Percentiles rank a stretch among this genome's conserved stretches.
These are phyloP conservation scores for Aspergillus latus DNA, from an alignment of 2,329 filamentous ascomycete genomes.

Conservation along the genomic window DNA sequence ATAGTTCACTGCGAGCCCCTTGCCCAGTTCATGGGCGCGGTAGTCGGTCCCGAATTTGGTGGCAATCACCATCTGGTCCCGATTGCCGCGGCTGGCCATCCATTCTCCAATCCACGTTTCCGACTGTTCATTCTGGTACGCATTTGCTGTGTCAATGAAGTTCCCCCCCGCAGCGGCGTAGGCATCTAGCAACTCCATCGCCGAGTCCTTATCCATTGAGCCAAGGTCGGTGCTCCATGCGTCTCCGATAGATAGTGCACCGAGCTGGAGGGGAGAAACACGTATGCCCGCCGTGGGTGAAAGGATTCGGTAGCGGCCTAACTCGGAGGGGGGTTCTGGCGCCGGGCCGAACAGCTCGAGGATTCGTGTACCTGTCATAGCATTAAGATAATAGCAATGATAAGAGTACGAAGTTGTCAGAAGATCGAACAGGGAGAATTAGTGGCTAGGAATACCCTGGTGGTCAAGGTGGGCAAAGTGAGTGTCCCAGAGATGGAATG, in stretches of 20 bases:
- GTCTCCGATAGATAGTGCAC: constrained; percentile 40
- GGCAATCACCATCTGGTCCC: constrained; percentile 49
- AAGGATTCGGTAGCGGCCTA: constrained; percentile 65
- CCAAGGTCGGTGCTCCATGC: constrained; percentile 58
- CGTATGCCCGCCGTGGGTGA: constrained; percentile 64
- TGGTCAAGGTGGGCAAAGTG: too few species aligned
- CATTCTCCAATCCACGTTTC: constrained; percentile 69
- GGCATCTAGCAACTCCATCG: constrained; percentile 66
- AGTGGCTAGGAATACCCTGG: too few species aligned
- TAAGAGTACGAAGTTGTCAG: too few species aligned
- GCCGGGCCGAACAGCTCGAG: neutral
- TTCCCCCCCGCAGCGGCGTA: constrained; percentile 67
- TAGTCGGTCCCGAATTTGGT: constrained; percentile 68
- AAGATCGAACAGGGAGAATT: too few species aligned
- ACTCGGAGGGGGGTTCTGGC: constrained; percentile 55
- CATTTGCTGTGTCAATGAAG: constrained; percentile 71
- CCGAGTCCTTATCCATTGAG: constrained; percentile 61
- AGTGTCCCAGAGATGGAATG: too few species aligned
- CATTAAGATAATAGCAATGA: too few species aligned
- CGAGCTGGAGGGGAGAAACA: constrained; percentile 59
- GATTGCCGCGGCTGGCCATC: constrained; percentile 62
- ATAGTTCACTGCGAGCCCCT: constrained; percentile 20
- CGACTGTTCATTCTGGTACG: constrained; percentile 65
- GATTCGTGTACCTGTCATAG: too few species aligned
- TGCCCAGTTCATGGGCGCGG: constrained; percentile 32